Base-by-base conservation (phyloP, 192 early-diverging fungal genomes). In the Backusella sp. region DNA sequence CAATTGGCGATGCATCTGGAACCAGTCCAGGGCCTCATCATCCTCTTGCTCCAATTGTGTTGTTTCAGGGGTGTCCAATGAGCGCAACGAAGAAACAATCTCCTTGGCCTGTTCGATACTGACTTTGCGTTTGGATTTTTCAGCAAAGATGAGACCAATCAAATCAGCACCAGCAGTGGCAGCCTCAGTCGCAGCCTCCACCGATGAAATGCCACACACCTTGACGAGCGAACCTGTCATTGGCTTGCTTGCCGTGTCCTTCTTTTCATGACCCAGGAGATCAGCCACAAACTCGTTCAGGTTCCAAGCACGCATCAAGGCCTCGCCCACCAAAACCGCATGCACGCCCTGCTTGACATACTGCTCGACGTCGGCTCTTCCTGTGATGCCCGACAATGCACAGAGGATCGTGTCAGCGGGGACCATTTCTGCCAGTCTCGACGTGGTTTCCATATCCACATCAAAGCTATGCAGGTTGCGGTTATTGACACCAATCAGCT, bases 401-500 rank as follows among this genome's bases (percentile, higher is more conserved):
- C 92, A 85, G 52, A 99, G 77, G 11, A 94, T 87, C 15, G 92
- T 88, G n/a, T 83, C 90, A 26, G 89, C 72, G n/a, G 93, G 92
- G 15, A 96, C 92, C 89, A 93, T 89, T 30, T 83, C 80, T 23
- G 95, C 95, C 36, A 99, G 83, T 8, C 84, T 73, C 3, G 87
- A 88, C 0, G 98, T 98, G 2, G 93, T 92, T 70, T 84, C 78
- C 89, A 97, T 94, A 74, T 99, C 98, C 15, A 99, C 95, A 65
- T 91, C 91, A 86, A 99, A 99, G 59, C 91, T 96, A 80, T 98
- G 94, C 80, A 99, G 82, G 77, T 99, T 96, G 37, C 98, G 89
- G 86, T 99, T 99, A 84, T 99, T 99, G 80, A 99, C 95, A 66
- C 98, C 98, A 79, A 99, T 93, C 28, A 99, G 90, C 76, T 88